Evolutionary conservation across 1,139 yeast genomes (phyloP), one percentile per base, ranked within the genome.

Genomic region (Geotrichum cucujoidarum): DNA sequence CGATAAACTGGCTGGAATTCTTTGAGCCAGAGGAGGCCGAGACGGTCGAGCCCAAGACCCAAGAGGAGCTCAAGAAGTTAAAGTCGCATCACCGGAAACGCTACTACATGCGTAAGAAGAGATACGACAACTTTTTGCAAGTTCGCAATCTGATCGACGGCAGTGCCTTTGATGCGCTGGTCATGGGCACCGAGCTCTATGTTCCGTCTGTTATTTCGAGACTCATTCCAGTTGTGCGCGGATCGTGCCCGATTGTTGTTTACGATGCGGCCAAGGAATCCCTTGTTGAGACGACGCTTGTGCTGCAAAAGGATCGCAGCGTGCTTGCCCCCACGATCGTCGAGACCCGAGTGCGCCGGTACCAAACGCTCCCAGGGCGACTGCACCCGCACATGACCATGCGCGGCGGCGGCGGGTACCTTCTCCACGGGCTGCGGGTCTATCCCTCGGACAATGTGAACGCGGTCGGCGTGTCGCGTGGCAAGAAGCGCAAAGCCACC

Each of bases 351-450:
- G 95, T 86, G 7, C 78, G 97, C 55, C 83, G 83, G 45, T 88
- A 84, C 63, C 99, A 92, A 67, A 89, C 97, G 3, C 79, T 92
- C 25, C 89, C 95, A 10, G 98, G 98, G 7, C 80, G 95, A 63
- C 73, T 92, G 64, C 98, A 94, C 65, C 99, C 99, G 0, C 66
- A 82, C 52, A 94, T 92, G 99, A 86, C 97, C 0, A 82, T 83
- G 76, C 76, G 89, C 61, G 90, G 95, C 2, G 90, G 83, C 49
- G 97, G 97, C 45, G 99, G 99, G 0, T 90, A 81, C 63, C 65
- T 92, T 1, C 70, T 89, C 56, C 77, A 82, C 73, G 95, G 94
- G 4, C 78, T 86, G n/a, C 73, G 86, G 46, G 97, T 92, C 0
- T 70, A 81, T 47, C 97, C 97, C 0, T 73, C 77, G 39, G 82